Percentiles rank a stretch among this genome's conserved stretches.
These are phyloP conservation scores for Tetrastigma voinierianum DNA, from an alignment of 164 flowering plant genomes.

Conservation along the genomic window DNA sequence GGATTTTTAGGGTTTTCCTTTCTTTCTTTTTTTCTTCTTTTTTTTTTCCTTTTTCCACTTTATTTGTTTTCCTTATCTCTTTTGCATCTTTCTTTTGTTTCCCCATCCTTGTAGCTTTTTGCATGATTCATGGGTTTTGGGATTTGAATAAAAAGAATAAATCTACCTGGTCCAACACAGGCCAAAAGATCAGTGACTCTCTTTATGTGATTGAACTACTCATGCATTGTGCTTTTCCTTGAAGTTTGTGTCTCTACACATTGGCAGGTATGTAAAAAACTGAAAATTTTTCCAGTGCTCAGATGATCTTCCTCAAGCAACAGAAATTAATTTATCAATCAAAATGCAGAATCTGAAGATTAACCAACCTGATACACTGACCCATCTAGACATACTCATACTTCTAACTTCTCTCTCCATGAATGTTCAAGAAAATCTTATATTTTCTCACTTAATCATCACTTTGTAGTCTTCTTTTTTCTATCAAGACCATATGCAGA, in stretches of 20 bases:
- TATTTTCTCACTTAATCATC: background rate
- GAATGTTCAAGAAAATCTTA: too few species aligned
- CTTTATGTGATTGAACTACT: conserved; percentile 50
- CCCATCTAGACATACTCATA: conserved; percentile 2
- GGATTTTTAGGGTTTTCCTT: conserved; percentile 27
- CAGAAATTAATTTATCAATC: conserved; percentile 2
- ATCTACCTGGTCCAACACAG: conserved; percentile 33
- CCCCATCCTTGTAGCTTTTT: conserved; percentile 6
- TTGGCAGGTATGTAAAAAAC: conserved; percentile 24
- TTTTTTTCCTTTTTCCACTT: background rate
- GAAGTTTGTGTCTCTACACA: conserved; percentile 37
- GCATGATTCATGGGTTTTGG: conserved; percentile 29
- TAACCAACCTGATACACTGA: background rate
- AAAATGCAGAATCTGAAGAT: conserved; percentile 15
- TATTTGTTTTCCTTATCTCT: background rate
- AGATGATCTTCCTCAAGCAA: conserved; percentile 13
- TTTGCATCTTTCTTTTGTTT: background rate
- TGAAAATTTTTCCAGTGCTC: conserved; percentile 6
- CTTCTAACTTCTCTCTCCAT: conserved; percentile 4
- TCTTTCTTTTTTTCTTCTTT: conserved; percentile 9
- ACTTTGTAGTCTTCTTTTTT: background rate
- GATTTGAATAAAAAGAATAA: conserved; percentile 23
- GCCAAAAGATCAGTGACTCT: conserved; percentile 20
- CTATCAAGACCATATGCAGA: background rate
- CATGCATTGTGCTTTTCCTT: conserved; percentile 37